Base-by-base conservation (phyloP, 148 eudicot species). In the Diospyros lotus region DNA sequence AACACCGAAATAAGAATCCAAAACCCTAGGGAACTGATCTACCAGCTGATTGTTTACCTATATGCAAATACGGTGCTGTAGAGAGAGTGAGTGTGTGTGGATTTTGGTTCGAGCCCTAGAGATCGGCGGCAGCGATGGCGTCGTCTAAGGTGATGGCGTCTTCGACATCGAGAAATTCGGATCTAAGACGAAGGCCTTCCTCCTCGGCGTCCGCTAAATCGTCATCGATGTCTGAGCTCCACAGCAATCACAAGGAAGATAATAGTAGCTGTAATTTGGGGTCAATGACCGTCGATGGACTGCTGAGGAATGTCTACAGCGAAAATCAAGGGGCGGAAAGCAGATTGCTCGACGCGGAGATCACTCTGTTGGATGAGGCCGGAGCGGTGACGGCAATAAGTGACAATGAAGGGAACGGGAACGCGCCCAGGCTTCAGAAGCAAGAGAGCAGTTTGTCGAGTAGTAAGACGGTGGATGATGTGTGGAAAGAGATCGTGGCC, bases 401-500 rank as follows among this genome's bases (percentile, higher is more conserved):
- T 8, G 82, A 84, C 43, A 58, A 9, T 13, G 80, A 58, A 17
- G 51, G 42, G 9, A 56, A 28, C 42, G 58, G 48, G 13, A 15
- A 50, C 3, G 45, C 66, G 9, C 58, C 77, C 46, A n/a, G 53
- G 44, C 66, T 58, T 62, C 77, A 71, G 9, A 48, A 73, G 64
- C 76, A 43, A 11, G 73, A 58, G 64, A 53, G 73, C 61, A 14
- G 41, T 12, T 65, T 9, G 11, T 46, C 55, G 45, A 60, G 58
- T 70, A 87, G 73, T 4, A 70, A 55, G 89, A 90, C 86, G 70
- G 90, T 69, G 54, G 97, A 93, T 63, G 97, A 93, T 38, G 93
- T 91, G 39, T 94, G 98, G 98, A 85, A 87, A 51, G 97, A 87
- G 81, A 91, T 94, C 69, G 84, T 88, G 55, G 85, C 74, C 0